Base-by-base conservation (phyloP, 2,329 filamentous ascomycete species). In the Nemania abortiva region DNA sequence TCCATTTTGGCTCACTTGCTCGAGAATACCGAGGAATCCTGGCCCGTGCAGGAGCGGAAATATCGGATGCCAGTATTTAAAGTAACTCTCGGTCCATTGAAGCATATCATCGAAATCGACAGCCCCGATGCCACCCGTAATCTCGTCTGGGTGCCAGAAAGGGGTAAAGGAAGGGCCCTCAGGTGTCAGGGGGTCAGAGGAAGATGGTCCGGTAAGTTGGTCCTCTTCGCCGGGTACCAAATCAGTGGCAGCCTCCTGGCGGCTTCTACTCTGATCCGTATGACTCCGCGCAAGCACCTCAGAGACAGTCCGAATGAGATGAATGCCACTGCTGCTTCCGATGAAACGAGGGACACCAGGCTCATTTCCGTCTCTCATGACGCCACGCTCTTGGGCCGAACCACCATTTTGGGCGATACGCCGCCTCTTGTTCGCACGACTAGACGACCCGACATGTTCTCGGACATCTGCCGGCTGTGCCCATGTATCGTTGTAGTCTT, bases 21-120 rank as follows among this genome's bases (percentile, higher is more conserved):
- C 59, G n/a, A 63, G 24, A 11, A 55, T 11, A 15, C 22, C 59
- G 24, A 63, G 59, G 37, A 63, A 55, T 18, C 22, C 34, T 20
- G 59, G 59, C 1, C 59, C 59, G 10, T 63, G 59, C 34, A 63
- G 20, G 22, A 63, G 22, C 31, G 59, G 59, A 34, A 63, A 63
- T 27, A 47, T 22, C 0, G 49, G 49, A 47, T 63, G 59, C 59
- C 59, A 63, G 27, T 63, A 42, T 11, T 24, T 45, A 27, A 63
- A 54, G 20, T 54, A 63, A 4, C 24, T 47, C 37, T 63, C 50
- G 9, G 59, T 63, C 59, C 49, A 63, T 11, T 34, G 59, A 42
- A 34, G 31, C 31, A 34, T 34, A 9, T 34, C 31, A 9, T 63
- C 24, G 7, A 63, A 63, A 34, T n/a, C 45, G 15, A 55, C 24